These are phyloP conservation scores for Fraxinus angustifolia DNA, from an alignment of 305 asterid species.

Conservation along the genomic window DNA sequence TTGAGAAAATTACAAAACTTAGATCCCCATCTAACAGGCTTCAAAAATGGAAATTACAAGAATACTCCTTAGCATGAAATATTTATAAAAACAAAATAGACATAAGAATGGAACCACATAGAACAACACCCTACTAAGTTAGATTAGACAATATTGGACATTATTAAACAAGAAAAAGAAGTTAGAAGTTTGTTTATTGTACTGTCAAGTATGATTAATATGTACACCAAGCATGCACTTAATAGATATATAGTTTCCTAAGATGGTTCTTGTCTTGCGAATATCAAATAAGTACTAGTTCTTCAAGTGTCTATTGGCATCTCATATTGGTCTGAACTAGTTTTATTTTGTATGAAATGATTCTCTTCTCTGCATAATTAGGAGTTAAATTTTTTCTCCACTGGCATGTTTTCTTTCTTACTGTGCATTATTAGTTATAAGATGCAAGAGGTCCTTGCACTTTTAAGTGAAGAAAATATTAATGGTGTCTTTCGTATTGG, in stretches of 20 bases:
- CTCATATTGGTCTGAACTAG: not conserved
- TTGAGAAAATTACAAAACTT: not conserved
- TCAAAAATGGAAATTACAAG: not conserved
- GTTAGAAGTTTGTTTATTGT: not conserved
- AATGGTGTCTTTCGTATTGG: slow-evolving; percentile 18
- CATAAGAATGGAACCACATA: not conserved
- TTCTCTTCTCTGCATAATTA: not conserved
- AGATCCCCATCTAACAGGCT: not conserved
- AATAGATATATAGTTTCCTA: not conserved
- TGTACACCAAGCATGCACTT: not conserved
- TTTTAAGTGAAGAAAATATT: slow-evolving; percentile 1
- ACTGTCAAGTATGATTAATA: not conserved
- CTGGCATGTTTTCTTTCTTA: not conserved
- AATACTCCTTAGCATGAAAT: not conserved
- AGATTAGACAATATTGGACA: not conserved
- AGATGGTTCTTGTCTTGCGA: not conserved
- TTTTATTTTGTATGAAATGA: not conserved
- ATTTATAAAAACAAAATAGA: not conserved
- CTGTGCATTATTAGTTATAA: not conserved
- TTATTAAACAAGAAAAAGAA: not conserved
- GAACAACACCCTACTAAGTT: not conserved
- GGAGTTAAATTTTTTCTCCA: not conserved
- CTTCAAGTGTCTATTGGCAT: not conserved
- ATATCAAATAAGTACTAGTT: not conserved
- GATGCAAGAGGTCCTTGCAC: not conserved